Base-by-base conservation (phyloP, 768 basidiomycete species). In the Tricholomella constricta region DNA sequence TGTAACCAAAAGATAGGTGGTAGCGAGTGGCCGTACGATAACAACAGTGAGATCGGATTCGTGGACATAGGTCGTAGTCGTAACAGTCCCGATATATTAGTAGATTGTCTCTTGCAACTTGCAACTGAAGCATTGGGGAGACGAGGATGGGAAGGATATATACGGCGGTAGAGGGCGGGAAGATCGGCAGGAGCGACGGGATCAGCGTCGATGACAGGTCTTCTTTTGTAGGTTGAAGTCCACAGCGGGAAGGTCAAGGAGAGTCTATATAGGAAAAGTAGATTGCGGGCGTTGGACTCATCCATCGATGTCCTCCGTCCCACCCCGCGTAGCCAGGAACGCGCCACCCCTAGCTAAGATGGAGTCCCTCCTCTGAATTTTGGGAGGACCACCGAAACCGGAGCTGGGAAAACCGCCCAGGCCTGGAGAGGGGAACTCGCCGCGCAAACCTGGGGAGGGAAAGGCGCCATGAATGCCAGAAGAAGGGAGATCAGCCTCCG, bases 311-410 rank as follows among this genome's bases (percentile, higher is more conserved):
- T 46, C 48, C 20, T 35, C 48, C 25, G 34, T 34, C 10, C 40
- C 51, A 34, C 61, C 61, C 3, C 61, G 49, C 10, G 51, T 60
- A 11, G 61, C 61, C 15, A 62, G 37, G 32, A 62, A 62, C 15
- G 61, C 61, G 32, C 61, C 61, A 23, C 60, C 57, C 42, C 34
- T 52, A 2, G 51, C 51, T 6, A 58, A 46, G 19, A 56, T 45
- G 25, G 56, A 53, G 40, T 60, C 37, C 15, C 56, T 34, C 40
- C 58, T 40, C 22, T 55, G 40, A 15, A 42, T 48, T 14, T 52
- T 42, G 22, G 37, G 41, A 3, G 43, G n/a, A 23, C 46, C 35
- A 17, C 54, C 51, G 20, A 59, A 52, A 19, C 60, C 52, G 2
- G 51, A 9, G 14, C 40, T 47, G 1, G 54, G 53, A 9, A 58